Evolutionary conservation across 352 stramenopile genomes (phyloP).

Genomic region (Phytopythium litorale): DNA sequence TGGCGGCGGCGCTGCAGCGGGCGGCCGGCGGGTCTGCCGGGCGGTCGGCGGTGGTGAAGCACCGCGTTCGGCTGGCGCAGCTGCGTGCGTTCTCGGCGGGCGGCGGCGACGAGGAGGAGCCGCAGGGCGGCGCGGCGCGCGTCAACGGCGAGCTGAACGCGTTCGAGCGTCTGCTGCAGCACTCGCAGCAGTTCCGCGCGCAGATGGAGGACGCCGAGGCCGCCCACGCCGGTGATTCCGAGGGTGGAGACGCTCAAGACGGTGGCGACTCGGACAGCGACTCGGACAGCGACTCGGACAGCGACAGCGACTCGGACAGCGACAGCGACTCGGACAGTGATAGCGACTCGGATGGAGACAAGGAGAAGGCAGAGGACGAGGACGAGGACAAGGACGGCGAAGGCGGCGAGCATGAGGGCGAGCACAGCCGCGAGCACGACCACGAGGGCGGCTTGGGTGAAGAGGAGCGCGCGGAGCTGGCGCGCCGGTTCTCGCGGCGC

Average conservation of each 20-base stretch:
- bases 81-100: constrained; percentile 8
- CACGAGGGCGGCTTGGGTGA: not conserved
- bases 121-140: not conserved
- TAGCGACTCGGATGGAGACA: not conserved
- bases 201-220: constrained; percentile 15
- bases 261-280: constrained; percentile 9
- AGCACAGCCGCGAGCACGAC: not conserved
- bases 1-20: constrained; percentile 13
- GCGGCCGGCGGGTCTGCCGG: not conserved
- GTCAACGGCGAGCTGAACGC: constrained; percentile 38
- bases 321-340: constrained; percentile 7
- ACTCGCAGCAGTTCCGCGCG: constrained; percentile 59
- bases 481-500: not conserved
- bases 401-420: constrained; percentile 7
- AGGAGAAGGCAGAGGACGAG: not conserved
- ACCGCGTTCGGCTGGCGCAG: not conserved
- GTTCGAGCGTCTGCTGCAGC: constrained; percentile 62
- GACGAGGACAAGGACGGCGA: not conserved
- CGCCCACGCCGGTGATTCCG: constrained; percentile 3
- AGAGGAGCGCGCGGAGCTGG: constrained; percentile 6
- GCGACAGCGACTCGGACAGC: constrained; percentile 7
- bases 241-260: constrained; percentile 11
- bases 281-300: constrained; percentile 4
- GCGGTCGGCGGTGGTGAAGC: not conserved
- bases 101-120: constrained; percentile 14